Conservation (phyloP, 2,329 filamentous ascomycete genomes). For the Botrytis squamosa region DNA sequence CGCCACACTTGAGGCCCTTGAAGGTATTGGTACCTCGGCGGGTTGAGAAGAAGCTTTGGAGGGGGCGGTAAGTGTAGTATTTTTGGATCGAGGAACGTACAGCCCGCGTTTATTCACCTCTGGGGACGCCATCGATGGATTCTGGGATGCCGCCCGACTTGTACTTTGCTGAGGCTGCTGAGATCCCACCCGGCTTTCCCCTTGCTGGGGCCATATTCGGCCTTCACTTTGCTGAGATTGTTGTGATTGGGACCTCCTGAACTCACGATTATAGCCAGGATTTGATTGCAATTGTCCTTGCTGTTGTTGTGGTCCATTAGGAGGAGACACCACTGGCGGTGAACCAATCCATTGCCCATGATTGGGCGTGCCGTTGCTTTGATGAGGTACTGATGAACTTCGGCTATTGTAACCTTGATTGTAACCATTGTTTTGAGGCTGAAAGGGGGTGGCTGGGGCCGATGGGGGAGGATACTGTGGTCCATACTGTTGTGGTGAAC, state of each 20-base stretch:
- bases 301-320: slow-evolving; percentile 24
- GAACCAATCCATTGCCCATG: slow-evolving; percentile 19
- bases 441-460: slow-evolving; percentile 10
- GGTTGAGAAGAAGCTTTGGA: slow-evolving; percentile 20
- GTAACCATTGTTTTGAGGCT: slow-evolving; percentile 24
- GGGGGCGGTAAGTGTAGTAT: slow-evolving; percentile 10
- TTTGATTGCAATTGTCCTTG: slow-evolving; percentile 7
- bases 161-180: slow-evolving; percentile 13
- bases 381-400: slow-evolving; percentile 11
- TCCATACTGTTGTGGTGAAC: slow-evolving; percentile 28
- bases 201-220: slow-evolving; percentile 10
- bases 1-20: slow-evolving; percentile 26
- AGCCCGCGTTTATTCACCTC: slow-evolving; percentile 13
- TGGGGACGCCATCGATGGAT: slow-evolving; percentile 14
- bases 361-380: slow-evolving; percentile 7
- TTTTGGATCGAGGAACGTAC: slow-evolving; percentile 15
- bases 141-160: slow-evolving; percentile 17
- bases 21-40: background rate
- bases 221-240: slow-evolving; percentile 14
- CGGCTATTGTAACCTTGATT: slow-evolving; percentile 17
- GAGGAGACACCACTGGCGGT: background rate
- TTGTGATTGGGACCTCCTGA: slow-evolving; percentile 15
- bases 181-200: background rate
- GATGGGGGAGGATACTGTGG: slow-evolving; percentile 24
- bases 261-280: slow-evolving; percentile 7